phyloP scores from a whole-genome alignment of 75 land plant species.

The Selaginella tamariscina region DNA sequence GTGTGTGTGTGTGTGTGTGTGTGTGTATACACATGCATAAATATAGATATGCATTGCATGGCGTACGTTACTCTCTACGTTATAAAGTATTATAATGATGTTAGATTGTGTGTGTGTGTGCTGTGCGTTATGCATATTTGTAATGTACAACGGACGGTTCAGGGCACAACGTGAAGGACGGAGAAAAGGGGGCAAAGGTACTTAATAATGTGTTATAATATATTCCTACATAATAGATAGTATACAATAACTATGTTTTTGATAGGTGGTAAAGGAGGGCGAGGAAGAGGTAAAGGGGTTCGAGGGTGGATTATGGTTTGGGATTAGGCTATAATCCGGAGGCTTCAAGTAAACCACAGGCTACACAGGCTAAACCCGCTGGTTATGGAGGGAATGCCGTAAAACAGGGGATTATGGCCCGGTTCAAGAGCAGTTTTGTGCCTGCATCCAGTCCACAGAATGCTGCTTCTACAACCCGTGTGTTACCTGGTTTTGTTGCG shows the following conservation, averaged over 20 bases:
- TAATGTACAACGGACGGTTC: constrained; percentile 76
- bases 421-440: constrained; percentile 81
- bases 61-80: not conserved
- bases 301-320: constrained; percentile 97
- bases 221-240: not conserved
- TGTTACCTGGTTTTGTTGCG: not conserved
- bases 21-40: no score
- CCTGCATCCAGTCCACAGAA: constrained; percentile 37
- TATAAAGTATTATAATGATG: not conserved
- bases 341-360: constrained; percentile 21
- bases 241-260: not conserved
- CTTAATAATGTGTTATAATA: not conserved
- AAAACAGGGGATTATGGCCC: constrained; percentile 80
- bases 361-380: constrained; percentile 14
- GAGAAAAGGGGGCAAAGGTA: constrained; percentile 18
- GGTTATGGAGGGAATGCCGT: constrained; percentile 56
- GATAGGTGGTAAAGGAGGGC: constrained; percentile 46
- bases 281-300: constrained; percentile 61
- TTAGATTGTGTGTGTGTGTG: no score
- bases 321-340: constrained; percentile 86
- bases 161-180: constrained; percentile 84
- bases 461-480: not conserved
- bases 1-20: no score
- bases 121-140: not conserved
- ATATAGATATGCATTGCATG: no score